A percentile compares a stretch with the other conserved stretches of the same genome.
Evolutionary conservation across 768 basidiomycete species (phyloP).

Genomic region (Boletales sp.): DNA sequence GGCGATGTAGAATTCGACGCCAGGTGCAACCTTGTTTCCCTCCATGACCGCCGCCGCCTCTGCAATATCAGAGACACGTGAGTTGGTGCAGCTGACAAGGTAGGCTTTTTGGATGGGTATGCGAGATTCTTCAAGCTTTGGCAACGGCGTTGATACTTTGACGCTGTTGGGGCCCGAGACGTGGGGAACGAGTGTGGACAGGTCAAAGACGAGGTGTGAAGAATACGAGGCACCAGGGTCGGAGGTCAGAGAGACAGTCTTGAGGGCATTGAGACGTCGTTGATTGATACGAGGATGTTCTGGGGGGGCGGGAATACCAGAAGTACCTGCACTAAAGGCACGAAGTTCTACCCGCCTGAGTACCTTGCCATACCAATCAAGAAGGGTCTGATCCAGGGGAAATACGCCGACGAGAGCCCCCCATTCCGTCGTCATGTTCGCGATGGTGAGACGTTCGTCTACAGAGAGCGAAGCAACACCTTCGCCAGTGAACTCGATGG

Average conservation of each 20-base stretch:
- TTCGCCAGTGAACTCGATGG: slow-evolving; percentile 93
- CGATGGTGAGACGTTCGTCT: slow-evolving; percentile 92
- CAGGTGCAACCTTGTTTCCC: slow-evolving; percentile 75
- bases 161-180: slow-evolving; percentile 98
- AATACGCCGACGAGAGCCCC: slow-evolving; percentile 95
- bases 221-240: slow-evolving; percentile 81
- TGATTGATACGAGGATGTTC: slow-evolving; percentile 86
- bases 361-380: slow-evolving; percentile 81
- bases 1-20: slow-evolving; percentile 96
- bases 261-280: slow-evolving; percentile 62
- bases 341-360: slow-evolving; percentile 72
- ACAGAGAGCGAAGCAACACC: slow-evolving; percentile 75
- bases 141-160: slow-evolving; percentile 92
- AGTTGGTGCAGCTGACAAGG: slow-evolving; percentile 97
- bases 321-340: slow-evolving; percentile 56
- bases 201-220: slow-evolving; percentile 85
- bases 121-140: slow-evolving; percentile 65
- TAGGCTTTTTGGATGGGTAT: slow-evolving; percentile 96
- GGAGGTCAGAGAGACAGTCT: slow-evolving; percentile 50
- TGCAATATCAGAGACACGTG: slow-evolving; percentile 90
- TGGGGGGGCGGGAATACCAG: slow-evolving; percentile 61
- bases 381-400: slow-evolving; percentile 79
- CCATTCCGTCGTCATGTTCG: slow-evolving; percentile 99
- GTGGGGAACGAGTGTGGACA: slow-evolving; percentile 91
- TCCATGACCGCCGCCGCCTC: slow-evolving; percentile 89